Base-by-base conservation (phyloP, 768 basidiomycete species). In the Stropharia rugosoannulata region DNA sequence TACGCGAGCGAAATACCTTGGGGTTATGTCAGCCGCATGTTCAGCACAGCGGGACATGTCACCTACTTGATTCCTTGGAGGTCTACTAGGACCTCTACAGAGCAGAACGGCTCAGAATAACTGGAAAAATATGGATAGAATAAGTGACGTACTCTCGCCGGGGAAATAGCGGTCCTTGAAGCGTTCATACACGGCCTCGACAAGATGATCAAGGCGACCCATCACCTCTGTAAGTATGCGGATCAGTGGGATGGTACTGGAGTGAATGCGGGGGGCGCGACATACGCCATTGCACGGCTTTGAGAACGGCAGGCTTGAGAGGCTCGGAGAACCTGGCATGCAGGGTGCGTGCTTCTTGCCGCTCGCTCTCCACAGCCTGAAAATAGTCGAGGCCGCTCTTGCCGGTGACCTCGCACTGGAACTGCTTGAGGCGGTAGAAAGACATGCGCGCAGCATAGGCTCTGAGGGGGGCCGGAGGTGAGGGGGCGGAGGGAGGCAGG, bases 381-480 rank as follows among this genome's bases (percentile, higher is more conserved):
- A 95, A 97, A 74, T 94, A 99, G 76, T 93, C 90, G 51, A 98
- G 81, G 52, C 88, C 87, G 62, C 91, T 89, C 76, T 94, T 96
- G 72, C 95, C 94, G 35, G 93, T 94, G 65, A 95, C 93, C 76
- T 98, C 96, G 70, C 96, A 98, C 68, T 96, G 93, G 73, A 98
- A 98, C 66, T 95, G 89, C 67, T 93, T 94, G 57, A 92, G 82
- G 52, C 86, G 83, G 77, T 97, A 97, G 79, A 97, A 98, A 57
- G 91, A 89, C 83, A 96, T 90, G 64, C 96, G 89, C 35, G 91
- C 84, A 43, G 90, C 84, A 76, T 96, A 98, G 19, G 92, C 85
- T 65, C 80, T 82, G 66, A 59, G 62, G 39, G 50, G 47, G 58
- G 44, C 22, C 47, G 53, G 60, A 55, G 55, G 54, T 63, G 67